Evolutionary conservation across 2,329 filamentous ascomycete genomes (phyloP).

Genomic region (Ascochyta fabae): DNA sequence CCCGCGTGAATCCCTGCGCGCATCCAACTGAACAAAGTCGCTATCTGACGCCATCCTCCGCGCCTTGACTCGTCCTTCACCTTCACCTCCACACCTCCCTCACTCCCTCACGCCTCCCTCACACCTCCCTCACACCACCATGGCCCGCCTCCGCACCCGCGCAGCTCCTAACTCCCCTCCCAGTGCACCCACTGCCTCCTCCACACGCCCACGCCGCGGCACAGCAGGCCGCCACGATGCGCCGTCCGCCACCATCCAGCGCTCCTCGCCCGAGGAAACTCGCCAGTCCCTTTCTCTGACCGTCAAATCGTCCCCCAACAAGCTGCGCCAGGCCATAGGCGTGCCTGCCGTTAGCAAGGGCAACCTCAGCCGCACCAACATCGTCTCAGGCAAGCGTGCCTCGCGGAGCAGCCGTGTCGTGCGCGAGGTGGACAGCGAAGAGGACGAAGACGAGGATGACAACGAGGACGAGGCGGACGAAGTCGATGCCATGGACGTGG

Average conservation of each 20-base stretch:
- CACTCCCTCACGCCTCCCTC: not conserved
- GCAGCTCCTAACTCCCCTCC: conserved; percentile 40
- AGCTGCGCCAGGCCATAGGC: conserved; percentile 56
- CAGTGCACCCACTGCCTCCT: conserved; percentile 46
- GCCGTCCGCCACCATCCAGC: conserved; percentile 47
- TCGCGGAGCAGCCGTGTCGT: conserved; percentile 49
- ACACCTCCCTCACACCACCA: conserved; percentile 28
- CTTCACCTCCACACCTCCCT: too few species aligned
- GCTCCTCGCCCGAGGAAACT: conserved; percentile 50
- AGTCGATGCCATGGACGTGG: conserved; percentile 50
- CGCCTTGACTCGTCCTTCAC: too few species aligned
- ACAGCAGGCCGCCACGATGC: conserved; percentile 39
- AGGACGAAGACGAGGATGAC: conserved; percentile 50
- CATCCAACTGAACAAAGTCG: conserved; percentile 11
- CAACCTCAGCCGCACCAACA: conserved; percentile 44
- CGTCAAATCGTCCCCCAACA: conserved; percentile 58
- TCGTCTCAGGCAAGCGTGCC: conserved; percentile 47
- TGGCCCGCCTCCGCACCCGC: conserved; percentile 49
- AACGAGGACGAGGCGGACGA: conserved; percentile 50
- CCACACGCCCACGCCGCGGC: conserved; percentile 48
- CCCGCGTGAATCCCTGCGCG: conserved; percentile 29
- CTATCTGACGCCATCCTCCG: conserved; percentile 23
- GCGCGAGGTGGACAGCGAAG: conserved; percentile 50
- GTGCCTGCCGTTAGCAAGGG: conserved; percentile 36
- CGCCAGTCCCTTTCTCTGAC: conserved; percentile 57